Evolutionary conservation across 1,139 yeast species (phyloP).

Genomic region (Debaryomyces nepalensis): DNA sequence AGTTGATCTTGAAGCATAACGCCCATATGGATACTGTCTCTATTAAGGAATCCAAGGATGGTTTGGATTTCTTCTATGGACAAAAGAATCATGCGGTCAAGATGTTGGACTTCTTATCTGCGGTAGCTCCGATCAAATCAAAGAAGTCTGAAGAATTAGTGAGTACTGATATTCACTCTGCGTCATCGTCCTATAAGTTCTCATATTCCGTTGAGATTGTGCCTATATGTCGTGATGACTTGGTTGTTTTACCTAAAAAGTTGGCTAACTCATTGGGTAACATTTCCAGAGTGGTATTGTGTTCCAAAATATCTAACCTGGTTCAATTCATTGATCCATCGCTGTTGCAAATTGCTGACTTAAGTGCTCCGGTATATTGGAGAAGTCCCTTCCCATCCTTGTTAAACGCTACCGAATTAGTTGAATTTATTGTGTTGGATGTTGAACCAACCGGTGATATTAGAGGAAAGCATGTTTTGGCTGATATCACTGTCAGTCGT

Average conservation of each 20-base stretch:
- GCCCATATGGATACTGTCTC: slow-evolving; percentile 96
- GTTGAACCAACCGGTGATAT: slow-evolving; percentile 91
- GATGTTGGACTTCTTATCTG: slow-evolving; percentile 86
- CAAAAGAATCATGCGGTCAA: slow-evolving; percentile 90
- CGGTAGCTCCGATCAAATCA: slow-evolving; percentile 86
- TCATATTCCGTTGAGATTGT: slow-evolving; percentile 92
- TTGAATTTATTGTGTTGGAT: slow-evolving; percentile 91
- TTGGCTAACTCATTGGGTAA: slow-evolving; percentile 86
- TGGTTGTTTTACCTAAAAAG: slow-evolving; percentile 85
- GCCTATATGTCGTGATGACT: slow-evolving; percentile 97
- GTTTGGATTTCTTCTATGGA: slow-evolving; percentile 89
- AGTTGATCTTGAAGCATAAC: slow-evolving; percentile 86
- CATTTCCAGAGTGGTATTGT: slow-evolving; percentile 80
- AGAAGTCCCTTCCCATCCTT: slow-evolving; percentile 81
- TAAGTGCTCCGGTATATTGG: slow-evolving; percentile 82
- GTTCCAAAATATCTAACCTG: slow-evolving; percentile 80
- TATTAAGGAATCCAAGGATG: slow-evolving; percentile 91
- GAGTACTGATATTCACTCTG: slow-evolving; percentile 90
- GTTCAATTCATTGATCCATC: slow-evolving; percentile 85
- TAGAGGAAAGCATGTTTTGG: slow-evolving; percentile 80
- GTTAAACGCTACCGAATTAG: slow-evolving; percentile 73
- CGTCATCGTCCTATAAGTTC: slow-evolving; percentile 85
- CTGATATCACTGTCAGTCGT: slow-evolving; percentile 89
- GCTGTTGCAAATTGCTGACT: slow-evolving; percentile 80
- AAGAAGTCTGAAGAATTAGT: slow-evolving; percentile 91